Percentiles rank a stretch among this genome's conserved stretches.
Conservation (phyloP, 768 basidiomycete genomes). For the Termitomyces sp. region DNA sequence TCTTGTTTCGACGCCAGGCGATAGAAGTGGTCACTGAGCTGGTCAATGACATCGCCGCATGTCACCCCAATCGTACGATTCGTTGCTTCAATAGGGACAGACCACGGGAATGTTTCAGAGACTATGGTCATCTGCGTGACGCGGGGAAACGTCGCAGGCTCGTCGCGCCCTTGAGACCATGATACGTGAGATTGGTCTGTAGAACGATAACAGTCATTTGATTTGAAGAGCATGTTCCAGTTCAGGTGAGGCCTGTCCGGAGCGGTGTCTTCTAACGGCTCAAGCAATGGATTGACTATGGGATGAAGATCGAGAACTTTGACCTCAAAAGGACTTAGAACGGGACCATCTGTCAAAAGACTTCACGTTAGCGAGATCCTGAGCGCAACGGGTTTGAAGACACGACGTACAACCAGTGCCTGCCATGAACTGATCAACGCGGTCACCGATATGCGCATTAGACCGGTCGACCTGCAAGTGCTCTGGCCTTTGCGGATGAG, state of each 20-base stretch:
- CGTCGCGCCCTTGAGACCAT: constrained; percentile 60
- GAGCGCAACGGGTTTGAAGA: neutral
- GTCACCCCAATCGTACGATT: constrained; percentile 50
- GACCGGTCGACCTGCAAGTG: neutral
- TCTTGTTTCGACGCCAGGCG: constrained; percentile 46
- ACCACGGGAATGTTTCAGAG: constrained; percentile 50
- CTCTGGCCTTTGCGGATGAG: neutral
- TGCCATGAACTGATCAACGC: constrained; percentile 13
- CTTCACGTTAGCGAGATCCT: neutral
- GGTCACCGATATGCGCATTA: constrained; percentile 9
- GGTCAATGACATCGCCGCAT: constrained; percentile 61
- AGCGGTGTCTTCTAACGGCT: constrained; percentile 33
- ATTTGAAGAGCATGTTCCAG: constrained; percentile 72
- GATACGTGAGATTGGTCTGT: constrained; percentile 54
- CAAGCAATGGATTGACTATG: constrained; percentile 57
- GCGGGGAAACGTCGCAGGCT: constrained; percentile 64
- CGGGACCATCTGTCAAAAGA: constrained; percentile 52
- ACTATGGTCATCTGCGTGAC: constrained; percentile 46
- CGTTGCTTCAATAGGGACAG: constrained; percentile 40
- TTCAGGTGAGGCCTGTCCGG: constrained; percentile 45
- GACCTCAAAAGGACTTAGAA: constrained; percentile 55
- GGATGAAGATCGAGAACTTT: constrained; percentile 42
- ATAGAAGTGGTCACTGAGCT: constrained; percentile 44
- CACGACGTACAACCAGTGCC: constrained; percentile 16
- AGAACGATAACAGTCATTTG: constrained; percentile 55